Conservation (phyloP, 1,139 yeast genomes). For the Ogataea hybrid region DNA sequence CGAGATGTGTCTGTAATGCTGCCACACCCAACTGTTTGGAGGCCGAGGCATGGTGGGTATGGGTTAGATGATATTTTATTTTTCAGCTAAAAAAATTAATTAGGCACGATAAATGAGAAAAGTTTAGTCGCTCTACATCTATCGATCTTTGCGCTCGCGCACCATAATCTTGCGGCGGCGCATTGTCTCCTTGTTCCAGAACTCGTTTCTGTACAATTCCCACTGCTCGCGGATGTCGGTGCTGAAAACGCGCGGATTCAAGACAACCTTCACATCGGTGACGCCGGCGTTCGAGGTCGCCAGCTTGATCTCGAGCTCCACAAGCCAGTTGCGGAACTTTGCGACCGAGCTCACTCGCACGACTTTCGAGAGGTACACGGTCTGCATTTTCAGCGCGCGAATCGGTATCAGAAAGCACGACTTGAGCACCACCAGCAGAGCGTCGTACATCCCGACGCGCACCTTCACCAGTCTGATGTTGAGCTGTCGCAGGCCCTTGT, state of each 20-base stretch:
- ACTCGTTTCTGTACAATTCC: slow-evolving; percentile 92
- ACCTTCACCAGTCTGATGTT: slow-evolving; percentile 77
- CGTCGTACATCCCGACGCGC: slow-evolving; percentile 55
- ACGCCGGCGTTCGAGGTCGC: slow-evolving; percentile 42
- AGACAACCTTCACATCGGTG: slow-evolving; percentile 62
- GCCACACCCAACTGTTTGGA: slow-evolving; percentile 35
- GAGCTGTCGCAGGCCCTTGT: slow-evolving; percentile 82
- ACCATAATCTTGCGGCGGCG: slow-evolving; percentile 46
- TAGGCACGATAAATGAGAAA: background rate
- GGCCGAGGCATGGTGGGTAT: slow-evolving; percentile 30
- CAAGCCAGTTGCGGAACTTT: slow-evolving; percentile 20
- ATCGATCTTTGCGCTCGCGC: slow-evolving; percentile 10
- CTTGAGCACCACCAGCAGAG: slow-evolving; percentile 30
- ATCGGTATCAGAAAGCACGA: slow-evolving; percentile 15
- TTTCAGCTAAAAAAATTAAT: background rate
- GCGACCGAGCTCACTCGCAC: slow-evolving; percentile 8
- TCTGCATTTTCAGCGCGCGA: slow-evolving; percentile 12
- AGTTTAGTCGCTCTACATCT: background rate
- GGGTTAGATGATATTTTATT: background rate
- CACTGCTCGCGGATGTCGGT: slow-evolving; percentile 89
- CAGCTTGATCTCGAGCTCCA: slow-evolving; percentile 22
- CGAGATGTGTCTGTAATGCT: slow-evolving; percentile 27
- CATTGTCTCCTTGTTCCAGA: slow-evolving; percentile 85
- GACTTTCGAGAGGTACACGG: slow-evolving; percentile 3
- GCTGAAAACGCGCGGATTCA: slow-evolving; percentile 78